Base-by-base conservation (phyloP, 2,329 filamentous ascomycete species). In the Dendryphion nanum region DNA sequence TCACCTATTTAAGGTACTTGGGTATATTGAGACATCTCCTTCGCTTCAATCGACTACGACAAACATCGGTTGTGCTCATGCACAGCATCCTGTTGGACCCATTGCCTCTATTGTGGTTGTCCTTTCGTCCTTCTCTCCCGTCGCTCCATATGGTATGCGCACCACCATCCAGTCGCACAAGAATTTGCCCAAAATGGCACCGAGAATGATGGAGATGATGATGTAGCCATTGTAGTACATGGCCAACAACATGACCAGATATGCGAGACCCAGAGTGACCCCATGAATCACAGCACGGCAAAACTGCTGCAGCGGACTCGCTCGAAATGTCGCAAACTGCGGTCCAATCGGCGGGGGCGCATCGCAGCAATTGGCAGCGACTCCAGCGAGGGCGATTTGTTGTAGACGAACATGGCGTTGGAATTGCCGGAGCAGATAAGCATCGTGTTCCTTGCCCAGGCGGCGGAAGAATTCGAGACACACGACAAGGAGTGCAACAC, bases 141-240 rank as follows among this genome's bases (percentile, higher is more conserved):
- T 30, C 8, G 32, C 41, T 12, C 42, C 47, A 15, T 53, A 59
- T 1, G 57, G 55, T 24, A 61, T 51, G 18, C 54, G 40, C 35
- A 62, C 57, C 5, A 62, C 58, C 53, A 62, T 53, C 84, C 85
- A 90, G 19, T 81, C 78, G 59, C 88, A 91, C 42, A 86, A 57
- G 47, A 89, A 87, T 10, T 77, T 74, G 13, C 87, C 88, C 4
- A 90, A 40, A 47, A 80, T 88, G 1, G 84, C 80, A 2, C 88
- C 88, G 38, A 91, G 77, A 45, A 91, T 79, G 61, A 93, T 88
- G 50, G 81, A 87, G 42, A 91, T 83, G 61, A 93, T 86, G 46
- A 93, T 76, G 64, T 88, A 93, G 6, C 70, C 77, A 41, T 82
- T 82, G 63, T 75, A 82, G 47, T 81, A 81, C 78, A 82, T 82